phyloP scores from a whole-genome alignment of 31 red algal species.

The Asparagopsis taxiformis region DNA sequence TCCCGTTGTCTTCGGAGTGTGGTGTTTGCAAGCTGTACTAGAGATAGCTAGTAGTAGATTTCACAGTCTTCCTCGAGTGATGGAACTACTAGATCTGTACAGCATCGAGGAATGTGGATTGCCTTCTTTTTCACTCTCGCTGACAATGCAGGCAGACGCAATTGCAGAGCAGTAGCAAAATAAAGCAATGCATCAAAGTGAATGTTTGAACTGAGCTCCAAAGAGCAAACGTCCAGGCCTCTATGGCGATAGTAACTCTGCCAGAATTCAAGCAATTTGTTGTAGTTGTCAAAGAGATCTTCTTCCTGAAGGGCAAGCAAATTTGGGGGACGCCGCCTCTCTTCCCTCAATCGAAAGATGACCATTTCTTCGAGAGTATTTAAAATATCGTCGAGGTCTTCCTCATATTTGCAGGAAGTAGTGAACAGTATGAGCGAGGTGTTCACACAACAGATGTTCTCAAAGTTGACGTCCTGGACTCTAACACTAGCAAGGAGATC shows the following conservation, averaged over 20 bases:
- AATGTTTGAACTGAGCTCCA: constrained; percentile 65
- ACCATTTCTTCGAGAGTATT: constrained; percentile 15
- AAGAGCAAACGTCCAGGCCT: constrained; percentile 31
- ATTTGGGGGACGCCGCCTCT: background rate
- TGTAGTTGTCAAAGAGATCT: constrained; percentile 44
- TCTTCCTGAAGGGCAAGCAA: constrained; percentile 13
- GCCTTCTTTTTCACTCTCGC: too few species aligned
- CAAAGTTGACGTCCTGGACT: constrained; percentile 70
- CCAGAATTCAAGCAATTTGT: constrained; percentile 57
- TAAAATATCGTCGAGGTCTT: constrained; percentile 23
- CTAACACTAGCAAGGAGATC: constrained; percentile 68
- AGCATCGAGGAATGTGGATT: too few species aligned
- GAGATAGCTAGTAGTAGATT: too few species aligned
- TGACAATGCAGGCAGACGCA: too few species aligned
- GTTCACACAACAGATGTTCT: constrained; percentile 85
- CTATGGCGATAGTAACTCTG: constrained; percentile 55
- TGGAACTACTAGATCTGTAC: too few species aligned
- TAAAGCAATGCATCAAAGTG: too few species aligned
- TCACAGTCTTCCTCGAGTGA: too few species aligned
- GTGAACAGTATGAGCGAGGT: constrained; percentile 67
- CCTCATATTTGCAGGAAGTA: constrained; percentile 37
- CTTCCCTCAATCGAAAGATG: background rate
- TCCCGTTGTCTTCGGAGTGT: too few species aligned
- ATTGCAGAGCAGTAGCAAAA: too few species aligned
- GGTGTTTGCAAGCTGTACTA: too few species aligned